Conservation (phyloP, 176 grass and related monocot species). For the Areca catechu region DNA sequence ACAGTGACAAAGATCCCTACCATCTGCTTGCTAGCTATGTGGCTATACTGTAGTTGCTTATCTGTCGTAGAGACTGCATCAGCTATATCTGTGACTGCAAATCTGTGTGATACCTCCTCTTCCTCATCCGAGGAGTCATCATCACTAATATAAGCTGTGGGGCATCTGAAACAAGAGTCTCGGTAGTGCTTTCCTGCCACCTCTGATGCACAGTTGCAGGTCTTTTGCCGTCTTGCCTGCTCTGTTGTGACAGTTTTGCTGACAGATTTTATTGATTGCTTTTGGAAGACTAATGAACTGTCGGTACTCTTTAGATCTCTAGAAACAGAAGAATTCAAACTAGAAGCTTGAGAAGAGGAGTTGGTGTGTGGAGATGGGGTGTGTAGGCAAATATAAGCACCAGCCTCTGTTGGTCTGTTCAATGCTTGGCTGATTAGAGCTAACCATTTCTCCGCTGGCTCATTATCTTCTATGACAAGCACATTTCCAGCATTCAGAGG, state of each 20-base stretch:
- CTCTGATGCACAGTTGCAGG: slow-evolving; percentile 55
- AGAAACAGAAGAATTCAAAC: slow-evolving; percentile 23
- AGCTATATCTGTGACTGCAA: slow-evolving; percentile 24
- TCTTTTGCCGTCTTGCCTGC: slow-evolving; percentile 40
- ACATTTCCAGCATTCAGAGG: slow-evolving; percentile 94
- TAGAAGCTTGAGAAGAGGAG: slow-evolving; percentile 18
- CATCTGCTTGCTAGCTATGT: slow-evolving; percentile 84
- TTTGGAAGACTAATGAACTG: slow-evolving; percentile 43
- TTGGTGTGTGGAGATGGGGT: slow-evolving; percentile 6
- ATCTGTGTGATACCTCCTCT: slow-evolving; percentile 25
- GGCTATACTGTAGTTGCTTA: slow-evolving; percentile 33
- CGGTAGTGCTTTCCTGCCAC: slow-evolving; percentile 11
- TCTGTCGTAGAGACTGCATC: slow-evolving; percentile 14
- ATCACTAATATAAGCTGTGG: slow-evolving; percentile 43
- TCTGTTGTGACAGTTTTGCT: slow-evolving; percentile 40
- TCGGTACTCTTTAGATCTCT: slow-evolving; percentile 21
- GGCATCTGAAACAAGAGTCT: slow-evolving; percentile 49
- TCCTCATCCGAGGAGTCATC: slow-evolving; percentile 67
- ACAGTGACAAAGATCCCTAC: slow-evolving; percentile 81
- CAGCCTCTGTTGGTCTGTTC: slow-evolving; percentile 36
- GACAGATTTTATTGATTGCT: slow-evolving; percentile 33
- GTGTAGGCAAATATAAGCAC: not conserved
- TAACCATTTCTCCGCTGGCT: slow-evolving; percentile 76
- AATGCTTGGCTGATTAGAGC: slow-evolving; percentile 75
- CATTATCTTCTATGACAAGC: slow-evolving; percentile 81